Conservation (phyloP, 2,329 filamentous ascomycete genomes). For the Ophiostoma ulmi region DNA sequence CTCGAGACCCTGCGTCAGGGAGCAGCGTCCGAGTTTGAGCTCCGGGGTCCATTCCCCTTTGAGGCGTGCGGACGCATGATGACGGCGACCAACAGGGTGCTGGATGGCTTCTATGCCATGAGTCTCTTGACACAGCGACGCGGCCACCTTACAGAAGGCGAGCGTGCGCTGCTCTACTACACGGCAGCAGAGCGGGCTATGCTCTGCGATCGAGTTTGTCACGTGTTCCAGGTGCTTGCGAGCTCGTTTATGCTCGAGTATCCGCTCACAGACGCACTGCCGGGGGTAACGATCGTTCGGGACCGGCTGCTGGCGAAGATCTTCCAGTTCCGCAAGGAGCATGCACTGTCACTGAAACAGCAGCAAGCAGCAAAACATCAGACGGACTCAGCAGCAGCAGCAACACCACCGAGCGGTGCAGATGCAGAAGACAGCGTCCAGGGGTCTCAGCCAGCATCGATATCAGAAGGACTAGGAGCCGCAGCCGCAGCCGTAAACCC, state of each 20-base stretch:
- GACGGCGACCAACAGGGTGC: constrained; percentile 72
- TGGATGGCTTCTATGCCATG: constrained; percentile 95
- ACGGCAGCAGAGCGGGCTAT: constrained; percentile 74
- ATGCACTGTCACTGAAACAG: constrained; percentile 33
- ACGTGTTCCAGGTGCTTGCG: constrained; percentile 79
- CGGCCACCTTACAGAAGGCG: constrained; percentile 67
- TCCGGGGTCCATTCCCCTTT: constrained; percentile 79
- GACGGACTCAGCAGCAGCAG: background rate
- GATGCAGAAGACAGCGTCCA: background rate
- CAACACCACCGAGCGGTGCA: background rate
- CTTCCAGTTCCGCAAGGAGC: constrained; percentile 75
- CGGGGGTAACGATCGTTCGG: constrained; percentile 72
- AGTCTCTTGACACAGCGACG: constrained; percentile 85
- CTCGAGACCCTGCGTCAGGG: constrained; percentile 68
- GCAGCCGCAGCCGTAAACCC: background rate
- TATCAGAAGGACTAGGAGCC: background rate
- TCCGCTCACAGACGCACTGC: constrained; percentile 81
- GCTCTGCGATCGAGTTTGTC: constrained; percentile 83
- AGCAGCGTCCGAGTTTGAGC: constrained; percentile 80
- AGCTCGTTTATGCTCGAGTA: constrained; percentile 93
- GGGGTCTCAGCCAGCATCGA: background rate
- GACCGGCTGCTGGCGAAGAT: constrained; percentile 82
- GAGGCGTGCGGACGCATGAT: constrained; percentile 69
- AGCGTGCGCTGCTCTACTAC: constrained; percentile 72
- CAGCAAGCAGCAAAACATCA: background rate